Evolutionary conservation across 2,329 filamentous ascomycete genomes (phyloP).

Genomic region (Aspergillus quadrilineatus): DNA sequence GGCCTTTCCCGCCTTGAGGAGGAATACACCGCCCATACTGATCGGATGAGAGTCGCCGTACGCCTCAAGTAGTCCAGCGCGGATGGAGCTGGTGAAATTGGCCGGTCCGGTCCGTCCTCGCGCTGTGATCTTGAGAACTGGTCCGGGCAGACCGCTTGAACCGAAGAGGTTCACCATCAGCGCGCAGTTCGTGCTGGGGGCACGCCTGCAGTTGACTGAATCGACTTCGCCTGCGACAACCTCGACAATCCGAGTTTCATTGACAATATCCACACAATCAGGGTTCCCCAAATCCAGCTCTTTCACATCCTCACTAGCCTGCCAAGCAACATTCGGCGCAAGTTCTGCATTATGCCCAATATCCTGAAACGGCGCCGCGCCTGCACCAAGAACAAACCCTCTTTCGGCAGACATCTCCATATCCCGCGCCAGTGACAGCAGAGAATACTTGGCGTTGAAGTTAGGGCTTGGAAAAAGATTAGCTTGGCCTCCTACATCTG

Average conservation of each 20-base stretch:
- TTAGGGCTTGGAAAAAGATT: slow-evolving; percentile 42
- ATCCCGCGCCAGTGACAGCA: slow-evolving; percentile 27
- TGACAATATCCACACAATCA: background rate
- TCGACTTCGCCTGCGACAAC: background rate
- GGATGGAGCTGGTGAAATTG: slow-evolving; percentile 8
- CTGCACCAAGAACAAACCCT: slow-evolving; percentile 44
- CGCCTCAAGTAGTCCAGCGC: background rate
- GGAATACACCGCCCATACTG: slow-evolving; percentile 45
- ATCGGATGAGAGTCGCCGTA: slow-evolving; percentile 37
- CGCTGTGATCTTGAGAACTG: slow-evolving; percentile 39
- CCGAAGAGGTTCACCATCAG: slow-evolving; percentile 49
- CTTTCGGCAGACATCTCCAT: slow-evolving; percentile 38
- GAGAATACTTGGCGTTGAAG: slow-evolving; percentile 31
- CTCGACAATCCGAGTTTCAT: background rate
- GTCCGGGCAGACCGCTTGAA: slow-evolving; percentile 34
- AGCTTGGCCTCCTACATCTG: slow-evolving; percentile 47
- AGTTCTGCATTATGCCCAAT: slow-evolving; percentile 47
- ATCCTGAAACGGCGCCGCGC: slow-evolving; percentile 45
- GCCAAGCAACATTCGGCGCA: slow-evolving; percentile 35
- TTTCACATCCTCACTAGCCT: background rate
- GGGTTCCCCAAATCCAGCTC: background rate
- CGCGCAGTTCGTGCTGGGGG: slow-evolving; percentile 35
- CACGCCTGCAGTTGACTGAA: slow-evolving; percentile 1
- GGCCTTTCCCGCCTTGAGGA: slow-evolving; percentile 39
- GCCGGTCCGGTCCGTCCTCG: slow-evolving; percentile 19